These are phyloP conservation scores for Clitopilus passeckerianus DNA, from an alignment of 768 basidiomycete species.

Conservation along the genomic window DNA sequence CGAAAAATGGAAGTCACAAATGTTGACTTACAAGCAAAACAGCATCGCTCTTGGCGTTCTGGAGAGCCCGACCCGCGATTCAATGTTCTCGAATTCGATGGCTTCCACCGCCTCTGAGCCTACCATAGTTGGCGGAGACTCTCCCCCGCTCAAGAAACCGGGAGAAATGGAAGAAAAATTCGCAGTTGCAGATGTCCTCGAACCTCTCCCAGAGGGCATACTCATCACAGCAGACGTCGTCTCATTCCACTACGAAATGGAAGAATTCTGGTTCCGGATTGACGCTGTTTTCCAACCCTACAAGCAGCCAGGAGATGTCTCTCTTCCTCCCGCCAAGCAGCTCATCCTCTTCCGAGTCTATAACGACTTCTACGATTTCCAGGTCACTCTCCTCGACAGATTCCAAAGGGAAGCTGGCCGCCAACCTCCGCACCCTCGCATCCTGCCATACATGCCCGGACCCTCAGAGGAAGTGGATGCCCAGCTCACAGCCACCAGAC, in stretches of 20 bases:
- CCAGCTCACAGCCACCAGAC: slow-evolving; percentile 72
- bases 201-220: slow-evolving; percentile 73
- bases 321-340: slow-evolving; percentile 63
- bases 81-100: slow-evolving; percentile 31
- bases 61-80: slow-evolving; percentile 47
- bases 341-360: slow-evolving; percentile 93
- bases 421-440: slow-evolving; percentile 56
- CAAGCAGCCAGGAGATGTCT: slow-evolving; percentile 46
- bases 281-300: slow-evolving; percentile 88
- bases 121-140: slow-evolving; percentile 17
- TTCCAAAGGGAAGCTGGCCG: slow-evolving; percentile 94
- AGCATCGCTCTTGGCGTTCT: slow-evolving; percentile 93
- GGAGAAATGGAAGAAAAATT: slow-evolving; percentile 16
- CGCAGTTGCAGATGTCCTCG: slow-evolving; percentile 35
- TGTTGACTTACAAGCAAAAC: slow-evolving; percentile 93
- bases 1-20: slow-evolving; percentile 98
- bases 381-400: slow-evolving; percentile 77
- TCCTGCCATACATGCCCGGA: slow-evolving; percentile 97
- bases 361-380: slow-evolving; percentile 98
- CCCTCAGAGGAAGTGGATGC: slow-evolving; percentile 84
- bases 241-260: slow-evolving; percentile 96
- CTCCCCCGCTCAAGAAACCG: slow-evolving; percentile 20
- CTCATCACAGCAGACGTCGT: slow-evolving; percentile 85
- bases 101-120: slow-evolving; percentile 13
- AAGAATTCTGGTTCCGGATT: slow-evolving; percentile 97